Conservation (phyloP, 108 stramenopile species). For the Cyclotella atomus region DNA sequence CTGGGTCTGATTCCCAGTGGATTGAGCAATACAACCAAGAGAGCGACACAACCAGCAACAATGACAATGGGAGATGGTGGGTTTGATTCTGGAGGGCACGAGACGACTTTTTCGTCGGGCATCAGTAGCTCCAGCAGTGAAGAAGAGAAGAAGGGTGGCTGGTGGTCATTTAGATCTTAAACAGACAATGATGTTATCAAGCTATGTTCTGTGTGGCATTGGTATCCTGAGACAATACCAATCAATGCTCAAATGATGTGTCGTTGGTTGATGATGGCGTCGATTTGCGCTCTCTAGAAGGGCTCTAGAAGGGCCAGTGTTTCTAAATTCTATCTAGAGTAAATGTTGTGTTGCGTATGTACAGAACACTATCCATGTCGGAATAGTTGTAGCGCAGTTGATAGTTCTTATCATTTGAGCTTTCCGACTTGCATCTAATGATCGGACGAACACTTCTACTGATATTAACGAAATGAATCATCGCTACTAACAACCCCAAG, state of each 20-base stretch:
- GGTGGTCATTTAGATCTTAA: constrained; percentile 49
- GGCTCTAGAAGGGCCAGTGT: no score
- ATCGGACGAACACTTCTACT: no score
- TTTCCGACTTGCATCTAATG: no score
- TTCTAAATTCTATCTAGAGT: no score
- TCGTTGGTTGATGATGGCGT: no score
- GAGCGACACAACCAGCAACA: not conserved
- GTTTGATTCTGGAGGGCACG: constrained; percentile 45
- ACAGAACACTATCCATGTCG: no score
- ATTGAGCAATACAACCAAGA: constrained; percentile 5
- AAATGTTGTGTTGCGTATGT: no score
- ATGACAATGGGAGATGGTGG: constrained; percentile 37
- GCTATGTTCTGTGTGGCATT: not conserved
- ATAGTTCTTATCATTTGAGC: not conserved
- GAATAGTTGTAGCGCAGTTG: no score
- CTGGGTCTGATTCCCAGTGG: constrained; percentile 64
- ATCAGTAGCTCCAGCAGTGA: not conserved
- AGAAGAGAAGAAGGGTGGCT: constrained; percentile 36
- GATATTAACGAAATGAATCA: constrained; percentile 12
- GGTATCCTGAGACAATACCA: not conserved
- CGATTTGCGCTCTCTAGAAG: no score
- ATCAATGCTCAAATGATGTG: no score
- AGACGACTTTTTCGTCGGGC: constrained; percentile 47
- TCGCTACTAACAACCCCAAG: constrained; percentile 30
- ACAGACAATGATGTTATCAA: not conserved